phyloP scores from a whole-genome alignment of 1,139 yeast species.

The Candida gigantensis region DNA sequence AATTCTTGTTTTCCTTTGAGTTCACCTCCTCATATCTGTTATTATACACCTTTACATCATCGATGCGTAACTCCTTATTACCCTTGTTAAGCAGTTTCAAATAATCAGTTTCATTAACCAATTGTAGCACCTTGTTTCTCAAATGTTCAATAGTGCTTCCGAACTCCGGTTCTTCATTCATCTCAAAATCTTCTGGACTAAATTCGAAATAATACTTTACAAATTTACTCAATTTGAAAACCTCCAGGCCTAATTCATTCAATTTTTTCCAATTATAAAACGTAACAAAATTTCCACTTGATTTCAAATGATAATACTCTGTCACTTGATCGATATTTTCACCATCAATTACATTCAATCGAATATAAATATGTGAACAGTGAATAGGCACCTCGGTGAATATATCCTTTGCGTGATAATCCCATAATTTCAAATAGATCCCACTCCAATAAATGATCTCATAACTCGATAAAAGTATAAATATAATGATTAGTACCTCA shows the following conservation, averaged over 20 bases:
- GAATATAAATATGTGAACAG: conserved; percentile 70
- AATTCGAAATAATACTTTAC: conserved; percentile 71
- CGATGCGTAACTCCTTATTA: conserved; percentile 17
- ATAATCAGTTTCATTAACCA: conserved; percentile 55
- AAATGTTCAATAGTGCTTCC: conserved; percentile 71
- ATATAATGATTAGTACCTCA: conserved; percentile 36
- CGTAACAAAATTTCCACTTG: conserved; percentile 19
- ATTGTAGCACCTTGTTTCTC: conserved; percentile 50
- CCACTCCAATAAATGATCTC: conserved; percentile 52
- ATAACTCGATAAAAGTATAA: conserved; percentile 38
- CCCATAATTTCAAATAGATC: conserved; percentile 52
- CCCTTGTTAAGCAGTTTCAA: conserved; percentile 26
- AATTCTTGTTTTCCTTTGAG: conserved; percentile 40
- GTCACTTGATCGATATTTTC: conserved; percentile 21
- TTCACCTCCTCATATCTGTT: conserved; percentile 28
- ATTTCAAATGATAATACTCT: conserved; percentile 31
- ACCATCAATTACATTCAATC: conserved; percentile 43
- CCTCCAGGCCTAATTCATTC: conserved; percentile 21
- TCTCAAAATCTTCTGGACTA: conserved; percentile 74
- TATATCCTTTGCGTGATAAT: conserved; percentile 63
- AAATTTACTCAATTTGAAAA: conserved; percentile 35
- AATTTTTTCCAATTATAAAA: conserved; percentile 33
- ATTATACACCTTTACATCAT: conserved; percentile 33
- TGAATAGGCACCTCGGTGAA: conserved; percentile 73
- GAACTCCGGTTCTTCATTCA: conserved; percentile 58